Evolutionary conservation across 2,329 filamentous ascomycete species (phyloP), one percentile per base, ranked within the genome.

Genomic region (Penicillium palitans): DNA sequence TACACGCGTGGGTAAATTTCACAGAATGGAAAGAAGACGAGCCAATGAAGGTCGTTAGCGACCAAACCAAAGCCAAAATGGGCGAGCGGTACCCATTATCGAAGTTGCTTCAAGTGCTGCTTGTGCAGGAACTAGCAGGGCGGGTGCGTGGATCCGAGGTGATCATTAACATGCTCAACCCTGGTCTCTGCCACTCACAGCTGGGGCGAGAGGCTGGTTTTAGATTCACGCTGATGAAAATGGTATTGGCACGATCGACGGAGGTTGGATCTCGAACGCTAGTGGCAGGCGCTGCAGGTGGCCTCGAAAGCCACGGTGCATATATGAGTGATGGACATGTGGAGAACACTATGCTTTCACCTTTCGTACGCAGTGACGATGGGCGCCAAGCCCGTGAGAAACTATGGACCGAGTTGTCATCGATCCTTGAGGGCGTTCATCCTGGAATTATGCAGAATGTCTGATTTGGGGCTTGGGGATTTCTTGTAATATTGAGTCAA

Each of bases 161-260:
- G 40, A 78, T 78, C 1, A 63, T 86, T 57, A 85, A 84, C 64
- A 74, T 75, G 59, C 60, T 83, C 21, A 83, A 83, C 56, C 83
- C 84, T 0, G 83, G 83, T 1, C 72, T 81, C 31, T 85, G 83
- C 66, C 74, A 82, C 41, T 79, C 80, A 0, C 71, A 78, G 25
- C 71, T 86, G 1, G 65, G 62, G 6, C 73, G 82, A 2, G 76
- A 83, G 0, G 27, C 51, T 0, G 40, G 61, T 0, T 52, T 67
- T 6, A 7, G 9, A 1, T 24, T 67, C 9, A 17, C 19, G 9
- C 2, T 66, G 3, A 35, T 66, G 47, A 55, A 75, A 10, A 35
- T 79, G 37, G 70, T 73, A 25, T 52, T 72, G 12, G 80, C 75
- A 2, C 72, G 81, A 21, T 74, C 74, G 0, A 76, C 78, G 0